These are phyloP conservation scores for Sordariomycetes sp. DNA, from an alignment of 2,329 filamentous ascomycete species.

Conservation along the genomic window DNA sequence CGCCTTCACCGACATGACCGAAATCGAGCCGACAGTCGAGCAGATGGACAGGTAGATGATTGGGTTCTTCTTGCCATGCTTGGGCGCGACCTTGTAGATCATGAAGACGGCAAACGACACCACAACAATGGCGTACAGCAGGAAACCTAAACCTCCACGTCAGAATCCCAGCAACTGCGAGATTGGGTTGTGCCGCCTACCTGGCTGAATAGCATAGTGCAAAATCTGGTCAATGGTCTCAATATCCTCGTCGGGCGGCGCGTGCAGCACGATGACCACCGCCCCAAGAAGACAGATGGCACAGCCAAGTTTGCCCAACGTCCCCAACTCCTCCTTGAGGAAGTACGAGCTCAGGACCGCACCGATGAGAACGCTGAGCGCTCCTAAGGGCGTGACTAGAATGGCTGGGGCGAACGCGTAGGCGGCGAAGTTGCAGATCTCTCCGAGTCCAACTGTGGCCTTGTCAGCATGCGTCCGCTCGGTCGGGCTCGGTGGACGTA, in stretches of 20 bases:
- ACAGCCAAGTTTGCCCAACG: constrained; percentile 85
- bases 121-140: constrained; percentile 76
- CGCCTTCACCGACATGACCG: constrained; percentile 98
- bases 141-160: constrained; percentile 61
- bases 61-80: constrained; percentile 89
- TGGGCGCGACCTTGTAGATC: constrained; percentile 90
- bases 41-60: constrained; percentile 96
- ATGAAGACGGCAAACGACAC: constrained; percentile 80
- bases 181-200: constrained; percentile 34
- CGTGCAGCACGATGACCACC: constrained; percentile 95
- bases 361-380: constrained; percentile 88
- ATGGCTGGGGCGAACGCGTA: constrained; percentile 99
- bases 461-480: not conserved
- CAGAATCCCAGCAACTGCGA: constrained; percentile 10
- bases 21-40: constrained; percentile 92
- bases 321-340: constrained; percentile 81
- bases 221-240: constrained; percentile 87
- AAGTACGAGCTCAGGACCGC: constrained; percentile 94
- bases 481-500: constrained; percentile 38
- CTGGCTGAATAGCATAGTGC: constrained; percentile 80
- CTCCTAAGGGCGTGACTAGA: constrained; percentile 88
- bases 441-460: constrained; percentile 71
- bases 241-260: constrained; percentile 87
- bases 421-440: constrained; percentile 94
- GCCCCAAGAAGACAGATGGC: constrained; percentile 94